Conservation (phyloP, 305 asterid genomes). For the Fraxinus paxiana region DNA sequence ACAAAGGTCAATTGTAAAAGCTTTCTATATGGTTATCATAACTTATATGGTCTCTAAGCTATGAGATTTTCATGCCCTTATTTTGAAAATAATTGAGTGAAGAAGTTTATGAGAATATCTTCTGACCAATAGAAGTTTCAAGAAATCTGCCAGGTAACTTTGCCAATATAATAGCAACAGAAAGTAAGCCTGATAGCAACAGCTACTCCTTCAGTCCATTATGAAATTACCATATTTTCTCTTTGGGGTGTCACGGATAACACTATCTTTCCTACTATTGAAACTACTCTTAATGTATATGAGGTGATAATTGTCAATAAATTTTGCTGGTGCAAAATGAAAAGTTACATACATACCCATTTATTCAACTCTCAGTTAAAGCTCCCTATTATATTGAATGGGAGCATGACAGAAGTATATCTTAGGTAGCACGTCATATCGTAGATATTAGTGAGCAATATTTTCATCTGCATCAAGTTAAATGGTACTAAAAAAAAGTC, state of each 20-base stretch:
- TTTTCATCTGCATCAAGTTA: background rate
- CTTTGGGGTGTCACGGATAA: background rate
- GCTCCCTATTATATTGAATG: background rate
- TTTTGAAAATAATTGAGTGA: background rate
- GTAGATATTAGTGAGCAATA: background rate
- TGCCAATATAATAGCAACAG: background rate
- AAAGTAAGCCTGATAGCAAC: background rate
- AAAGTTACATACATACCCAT: background rate
- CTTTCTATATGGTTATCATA: background rate
- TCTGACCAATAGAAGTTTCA: background rate
- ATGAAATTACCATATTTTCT: background rate
- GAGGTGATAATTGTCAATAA: background rate
- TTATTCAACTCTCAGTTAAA: background rate
- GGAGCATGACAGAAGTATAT: background rate
- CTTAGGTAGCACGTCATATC: background rate
- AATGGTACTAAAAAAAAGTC: background rate
- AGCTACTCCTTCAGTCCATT: background rate
- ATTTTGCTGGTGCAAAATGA: background rate
- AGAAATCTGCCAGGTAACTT: background rate
- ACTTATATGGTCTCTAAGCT: background rate
- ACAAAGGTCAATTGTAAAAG: background rate
- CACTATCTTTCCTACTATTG: background rate
- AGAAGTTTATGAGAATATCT: background rate
- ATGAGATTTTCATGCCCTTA: background rate
- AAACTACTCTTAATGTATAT: background rate